These are phyloP conservation scores for Naganishia kalamii DNA, from an alignment of 768 basidiomycete species.

Conservation along the genomic window DNA sequence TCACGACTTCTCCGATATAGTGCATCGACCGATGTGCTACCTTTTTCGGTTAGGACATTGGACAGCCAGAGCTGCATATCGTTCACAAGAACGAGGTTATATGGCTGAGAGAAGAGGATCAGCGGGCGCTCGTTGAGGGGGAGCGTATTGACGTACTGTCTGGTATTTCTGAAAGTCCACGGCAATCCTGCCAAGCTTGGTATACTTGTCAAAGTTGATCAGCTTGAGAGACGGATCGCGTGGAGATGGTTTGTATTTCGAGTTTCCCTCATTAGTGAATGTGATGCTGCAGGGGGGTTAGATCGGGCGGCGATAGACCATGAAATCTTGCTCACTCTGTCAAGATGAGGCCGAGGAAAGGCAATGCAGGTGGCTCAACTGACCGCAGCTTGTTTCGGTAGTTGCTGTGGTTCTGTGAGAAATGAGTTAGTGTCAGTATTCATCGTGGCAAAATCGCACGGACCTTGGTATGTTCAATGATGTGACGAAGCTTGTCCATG, in stretches of 20 bases:
- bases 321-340: conserved; percentile 37
- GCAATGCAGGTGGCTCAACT: conserved; percentile 84
- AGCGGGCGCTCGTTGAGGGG: not conserved
- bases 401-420: conserved; percentile 53
- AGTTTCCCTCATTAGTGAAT: conserved; percentile 92
- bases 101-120: conserved; percentile 40
- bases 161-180: conserved; percentile 55
- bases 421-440: not conserved
- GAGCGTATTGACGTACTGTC: conserved; percentile 30
- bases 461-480: conserved; percentile 71
- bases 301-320: not conserved
- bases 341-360: conserved; percentile 72
- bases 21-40: conserved; percentile 41
- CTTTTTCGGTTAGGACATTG: conserved; percentile 37
- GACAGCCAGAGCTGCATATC: conserved; percentile 61
- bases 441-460: conserved; percentile 59
- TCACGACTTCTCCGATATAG: conserved; percentile 42
- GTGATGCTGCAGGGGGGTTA: conserved; percentile 53
- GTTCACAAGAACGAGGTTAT: conserved; percentile 73
- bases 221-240: conserved; percentile 67
- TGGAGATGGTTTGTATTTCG: conserved; percentile 73
- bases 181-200: conserved; percentile 77
- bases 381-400: conserved; percentile 82
- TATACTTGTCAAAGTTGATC: conserved; percentile 95
- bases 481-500: conserved; percentile 69